A percentile compares a stretch with the other conserved stretches of the same genome.
These are phyloP conservation scores for Phaeosphaeriaceae sp. DNA, from an alignment of 2,329 filamentous ascomycete species.

Conservation along the genomic window DNA sequence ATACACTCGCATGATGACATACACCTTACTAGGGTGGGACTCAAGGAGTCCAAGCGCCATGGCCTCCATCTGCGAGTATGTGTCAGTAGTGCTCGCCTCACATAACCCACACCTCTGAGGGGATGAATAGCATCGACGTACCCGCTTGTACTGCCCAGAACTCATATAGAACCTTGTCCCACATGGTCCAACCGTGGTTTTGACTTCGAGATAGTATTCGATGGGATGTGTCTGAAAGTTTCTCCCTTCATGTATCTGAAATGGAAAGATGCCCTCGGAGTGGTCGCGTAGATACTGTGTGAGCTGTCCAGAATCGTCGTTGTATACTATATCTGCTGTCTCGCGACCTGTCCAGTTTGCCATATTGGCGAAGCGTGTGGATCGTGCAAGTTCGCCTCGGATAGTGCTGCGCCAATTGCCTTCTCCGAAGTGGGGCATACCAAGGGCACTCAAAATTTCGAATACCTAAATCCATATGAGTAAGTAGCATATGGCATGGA, in stretches of 20 bases:
- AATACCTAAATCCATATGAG: slow-evolving; percentile 44
- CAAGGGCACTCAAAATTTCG: slow-evolving; percentile 47
- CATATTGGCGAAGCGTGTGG: slow-evolving; percentile 53
- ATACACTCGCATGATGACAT: slow-evolving; percentile 15
- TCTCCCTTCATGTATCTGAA: slow-evolving; percentile 38
- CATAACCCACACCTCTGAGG: background rate
- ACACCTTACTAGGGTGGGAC: slow-evolving; percentile 55
- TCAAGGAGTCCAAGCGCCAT: slow-evolving; percentile 61
- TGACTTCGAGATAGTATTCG: slow-evolving; percentile 60
- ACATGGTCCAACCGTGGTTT: slow-evolving; percentile 52
- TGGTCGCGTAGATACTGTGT: slow-evolving; percentile 36
- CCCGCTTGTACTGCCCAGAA: slow-evolving; percentile 51
- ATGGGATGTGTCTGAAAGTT: slow-evolving; percentile 35
- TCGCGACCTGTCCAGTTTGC: slow-evolving; percentile 51
- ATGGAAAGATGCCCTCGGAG: slow-evolving; percentile 22
- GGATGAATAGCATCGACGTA: slow-evolving; percentile 19
- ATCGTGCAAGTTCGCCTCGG: slow-evolving; percentile 48
- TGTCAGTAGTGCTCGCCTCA: background rate
- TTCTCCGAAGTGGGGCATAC: slow-evolving; percentile 45
- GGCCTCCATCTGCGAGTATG: slow-evolving; percentile 1
- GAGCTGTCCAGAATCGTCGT: slow-evolving; percentile 47
- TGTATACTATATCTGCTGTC: slow-evolving; percentile 58
- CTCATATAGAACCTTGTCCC: slow-evolving; percentile 58
- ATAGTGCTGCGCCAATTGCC: slow-evolving; percentile 60
- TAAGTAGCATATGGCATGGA: background rate